These are phyloP conservation scores for Neolecta irregularis DNA, from an alignment of 1,139 yeast species.

Conservation along the genomic window DNA sequence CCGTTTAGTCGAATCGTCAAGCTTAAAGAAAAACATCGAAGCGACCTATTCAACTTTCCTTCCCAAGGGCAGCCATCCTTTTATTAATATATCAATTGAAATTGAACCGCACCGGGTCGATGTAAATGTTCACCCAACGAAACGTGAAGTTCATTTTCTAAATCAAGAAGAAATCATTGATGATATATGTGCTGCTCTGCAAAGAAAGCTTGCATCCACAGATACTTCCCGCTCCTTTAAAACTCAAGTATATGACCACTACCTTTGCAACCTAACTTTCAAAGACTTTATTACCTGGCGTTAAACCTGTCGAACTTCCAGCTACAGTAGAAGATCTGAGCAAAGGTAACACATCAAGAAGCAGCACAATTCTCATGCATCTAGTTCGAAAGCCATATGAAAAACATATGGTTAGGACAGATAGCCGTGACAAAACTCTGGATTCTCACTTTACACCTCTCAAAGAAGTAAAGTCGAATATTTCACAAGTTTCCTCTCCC, in stretches of 20 bases:
- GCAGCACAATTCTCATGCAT: neutral
- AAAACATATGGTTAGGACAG: slow-evolving; percentile 1
- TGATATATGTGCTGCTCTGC: slow-evolving; percentile 36
- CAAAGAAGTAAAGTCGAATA: neutral
- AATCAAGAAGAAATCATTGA: slow-evolving; percentile 77
- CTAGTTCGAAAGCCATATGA: slow-evolving; percentile 1
- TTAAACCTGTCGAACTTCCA: too few relatives aligned
- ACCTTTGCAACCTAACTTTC: too few relatives aligned
- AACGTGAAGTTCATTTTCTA: slow-evolving; percentile 75
- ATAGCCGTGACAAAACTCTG: neutral
- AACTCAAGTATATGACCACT: slow-evolving; percentile 30
- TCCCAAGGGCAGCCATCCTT: slow-evolving; percentile 70
- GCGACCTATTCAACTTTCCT: slow-evolving; percentile 51
- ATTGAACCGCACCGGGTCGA: slow-evolving; percentile 61
- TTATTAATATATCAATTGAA: slow-evolving; percentile 53
- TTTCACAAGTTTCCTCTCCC: neutral
- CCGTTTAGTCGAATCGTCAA: slow-evolving; percentile 70
- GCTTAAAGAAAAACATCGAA: slow-evolving; percentile 51
- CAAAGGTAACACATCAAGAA: too few relatives aligned
- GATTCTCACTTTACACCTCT: neutral
- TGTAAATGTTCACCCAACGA: slow-evolving; percentile 93
- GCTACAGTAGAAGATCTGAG: too few relatives aligned
- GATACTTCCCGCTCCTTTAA: slow-evolving; percentile 59
- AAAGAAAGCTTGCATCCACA: slow-evolving; percentile 36
- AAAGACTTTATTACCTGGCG: too few relatives aligned